These are phyloP conservation scores for Gaultheria prostrata DNA, from an alignment of 148 eudicot genomes.

Conservation along the genomic window DNA sequence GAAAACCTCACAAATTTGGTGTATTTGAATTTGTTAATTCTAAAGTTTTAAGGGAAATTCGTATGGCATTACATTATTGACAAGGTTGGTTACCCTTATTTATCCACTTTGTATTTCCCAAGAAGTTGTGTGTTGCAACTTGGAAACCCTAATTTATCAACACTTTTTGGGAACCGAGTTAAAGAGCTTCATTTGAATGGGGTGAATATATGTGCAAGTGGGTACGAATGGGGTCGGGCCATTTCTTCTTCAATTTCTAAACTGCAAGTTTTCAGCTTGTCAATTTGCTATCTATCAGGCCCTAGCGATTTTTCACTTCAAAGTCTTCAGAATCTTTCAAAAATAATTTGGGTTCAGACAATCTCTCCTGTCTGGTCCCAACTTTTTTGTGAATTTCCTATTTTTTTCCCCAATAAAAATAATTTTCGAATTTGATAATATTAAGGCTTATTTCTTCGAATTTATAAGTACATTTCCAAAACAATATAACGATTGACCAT, in stretches of 20 bases:
- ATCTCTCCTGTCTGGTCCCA: too few relatives aligned
- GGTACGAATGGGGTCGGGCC: slow-evolving; percentile 8
- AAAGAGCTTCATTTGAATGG: slow-evolving; percentile 19
- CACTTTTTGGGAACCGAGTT: slow-evolving; percentile 10
- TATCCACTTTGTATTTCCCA: too few relatives aligned
- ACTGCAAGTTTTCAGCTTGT: slow-evolving; percentile 17
- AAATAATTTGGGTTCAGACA: too few relatives aligned
- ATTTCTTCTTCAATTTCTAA: slow-evolving; percentile 16
- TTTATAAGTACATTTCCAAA: too few relatives aligned
- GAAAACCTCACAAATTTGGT: too few relatives aligned
- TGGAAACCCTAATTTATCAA: not conserved
- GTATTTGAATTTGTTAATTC: too few relatives aligned
- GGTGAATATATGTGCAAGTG: slow-evolving; percentile 13
- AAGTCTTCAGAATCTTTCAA: not conserved
- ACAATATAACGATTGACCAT: too few relatives aligned
- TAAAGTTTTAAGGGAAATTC: slow-evolving; percentile 33
- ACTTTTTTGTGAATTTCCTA: too few relatives aligned
- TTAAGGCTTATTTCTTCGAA: too few relatives aligned
- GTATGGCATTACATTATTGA: slow-evolving; percentile 20
- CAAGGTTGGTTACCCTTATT: too few relatives aligned
- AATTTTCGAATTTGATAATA: too few relatives aligned
- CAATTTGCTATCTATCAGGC: slow-evolving; percentile 19
- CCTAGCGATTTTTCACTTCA: slow-evolving; percentile 6
- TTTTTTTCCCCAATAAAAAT: too few relatives aligned
- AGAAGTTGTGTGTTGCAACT: not conserved